Evolutionary conservation across 805 yeast genomes (phyloP).

Genomic region (Zygoascus biomembranicola): DNA sequence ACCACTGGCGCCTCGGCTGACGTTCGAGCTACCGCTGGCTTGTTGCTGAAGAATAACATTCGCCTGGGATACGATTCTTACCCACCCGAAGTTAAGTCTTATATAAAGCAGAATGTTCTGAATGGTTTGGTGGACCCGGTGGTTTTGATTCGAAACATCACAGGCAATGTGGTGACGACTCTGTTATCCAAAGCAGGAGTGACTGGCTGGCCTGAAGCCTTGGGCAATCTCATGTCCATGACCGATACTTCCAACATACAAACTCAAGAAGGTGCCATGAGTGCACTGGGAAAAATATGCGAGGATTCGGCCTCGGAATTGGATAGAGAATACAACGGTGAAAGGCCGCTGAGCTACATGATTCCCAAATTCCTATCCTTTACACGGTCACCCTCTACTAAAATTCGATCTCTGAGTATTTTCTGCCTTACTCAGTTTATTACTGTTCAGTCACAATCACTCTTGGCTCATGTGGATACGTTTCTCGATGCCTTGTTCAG

Average conservation of each 20-base stretch:
- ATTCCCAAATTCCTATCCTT: constrained; percentile 57
- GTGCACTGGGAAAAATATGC: constrained; percentile 79
- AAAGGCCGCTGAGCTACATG: constrained; percentile 59
- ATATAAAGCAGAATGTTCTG: constrained; percentile 38
- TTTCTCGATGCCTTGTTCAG: constrained; percentile 56
- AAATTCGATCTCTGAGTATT: constrained; percentile 54
- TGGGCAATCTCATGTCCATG: constrained; percentile 61
- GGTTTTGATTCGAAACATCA: constrained; percentile 68
- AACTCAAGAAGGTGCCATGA: constrained; percentile 66
- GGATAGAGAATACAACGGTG: constrained; percentile 56
- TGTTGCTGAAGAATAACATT: constrained; percentile 70
- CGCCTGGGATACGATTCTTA: constrained; percentile 28
- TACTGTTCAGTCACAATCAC: constrained; percentile 56
- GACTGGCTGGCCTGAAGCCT: constrained; percentile 61
- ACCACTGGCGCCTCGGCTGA: constrained; percentile 39
- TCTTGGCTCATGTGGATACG: constrained; percentile 56
- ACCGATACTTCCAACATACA: constrained; percentile 40
- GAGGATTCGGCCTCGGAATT: constrained; percentile 71
- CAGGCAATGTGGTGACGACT: constrained; percentile 86
- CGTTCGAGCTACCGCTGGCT: constrained; percentile 81
- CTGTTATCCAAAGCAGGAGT: constrained; percentile 64
- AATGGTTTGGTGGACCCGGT: constrained; percentile 45
- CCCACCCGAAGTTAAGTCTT: constrained; percentile 33
- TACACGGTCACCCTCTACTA: constrained; percentile 32
- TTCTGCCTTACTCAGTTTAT: constrained; percentile 72